Base-by-base conservation (phyloP, 495 filamentous ascomycete species). In the Daldinia childiae region DNA sequence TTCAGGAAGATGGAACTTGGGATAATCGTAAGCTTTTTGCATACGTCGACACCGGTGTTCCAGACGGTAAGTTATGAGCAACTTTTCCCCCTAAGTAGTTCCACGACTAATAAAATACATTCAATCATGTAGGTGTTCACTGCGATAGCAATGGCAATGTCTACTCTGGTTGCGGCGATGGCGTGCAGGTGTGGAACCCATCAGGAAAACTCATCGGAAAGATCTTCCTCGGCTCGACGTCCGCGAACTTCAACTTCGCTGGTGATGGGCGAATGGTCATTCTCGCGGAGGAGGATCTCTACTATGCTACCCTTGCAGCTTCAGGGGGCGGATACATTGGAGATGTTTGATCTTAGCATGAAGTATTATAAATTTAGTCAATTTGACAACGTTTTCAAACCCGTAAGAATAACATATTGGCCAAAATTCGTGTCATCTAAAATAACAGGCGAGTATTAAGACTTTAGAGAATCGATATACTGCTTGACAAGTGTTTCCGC, bases 101-200 rank as follows among this genome's bases (percentile, higher is more conserved):
- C 1, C n/a, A 51, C 1, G 11, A 26, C n/a, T 69, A 6, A 63
- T 11, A n/a, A n/a, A 50, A 3, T 26, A 14, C 34, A 11, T 9
- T 64, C n/a, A 5, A 1, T 52, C 24, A 0, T 43, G 12, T 19
- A 69, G 54, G 87, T 12, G 80, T 91, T 52, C 89, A 90, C 69
- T 81, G 80, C 67, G 88, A 91, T 74, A 79, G 81, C 32, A 79
- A 84, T 9, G 88, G 88, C 0, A 88, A 90, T 66, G 84, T 91
- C 5, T 91, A 89, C 66, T 79, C 82, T 24, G 88, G 85, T 3
- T 86, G 83, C 50, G 87, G 86, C 3, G 88, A 89, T 66, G 88
- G 89, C 26, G 81, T 90, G n/a, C 83, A 89, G 52, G 85, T 91
- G 4, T 91, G 82, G 81, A 87, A 84, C 56, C 78, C 84, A 3